These are phyloP conservation scores for Dovyalis caffra DNA, from an alignment of 345 rosid genomes.

Conservation along the genomic window DNA sequence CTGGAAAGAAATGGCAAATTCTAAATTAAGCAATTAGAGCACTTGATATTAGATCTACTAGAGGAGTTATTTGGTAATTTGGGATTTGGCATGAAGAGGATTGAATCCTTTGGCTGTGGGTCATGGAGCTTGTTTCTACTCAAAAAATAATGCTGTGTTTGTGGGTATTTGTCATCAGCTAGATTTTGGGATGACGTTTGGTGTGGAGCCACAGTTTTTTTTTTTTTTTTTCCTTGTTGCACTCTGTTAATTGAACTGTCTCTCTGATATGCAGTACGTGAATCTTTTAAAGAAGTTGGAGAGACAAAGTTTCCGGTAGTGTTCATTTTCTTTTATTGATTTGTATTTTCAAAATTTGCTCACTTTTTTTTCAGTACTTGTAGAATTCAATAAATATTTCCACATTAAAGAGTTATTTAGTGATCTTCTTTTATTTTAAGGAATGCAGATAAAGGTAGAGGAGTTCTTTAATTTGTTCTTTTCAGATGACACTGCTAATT, in stretches of 20 bases:
- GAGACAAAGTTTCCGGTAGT: constrained; percentile 77
- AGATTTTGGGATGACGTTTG: neutral
- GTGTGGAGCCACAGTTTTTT: neutral
- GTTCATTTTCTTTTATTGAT: constrained; percentile 24
- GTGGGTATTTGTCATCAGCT: neutral
- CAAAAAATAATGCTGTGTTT: neutral
- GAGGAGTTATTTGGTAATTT: neutral
- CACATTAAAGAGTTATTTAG: neutral
- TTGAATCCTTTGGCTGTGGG: neutral
- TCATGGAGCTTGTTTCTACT: neutral
- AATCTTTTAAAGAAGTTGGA: constrained; percentile 64
- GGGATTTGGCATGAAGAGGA: neutral
- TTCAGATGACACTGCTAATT: constrained; percentile 62
- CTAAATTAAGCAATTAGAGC: neutral
- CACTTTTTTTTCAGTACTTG: neutral
- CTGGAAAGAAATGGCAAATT: neutral
- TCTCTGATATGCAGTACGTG: constrained; percentile 68
- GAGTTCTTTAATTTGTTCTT: constrained; percentile 73
- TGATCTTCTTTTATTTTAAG: constrained; percentile 13
- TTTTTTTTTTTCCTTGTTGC: too few relatives aligned
- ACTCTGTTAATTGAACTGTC: constrained; percentile 19
- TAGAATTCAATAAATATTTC: neutral
- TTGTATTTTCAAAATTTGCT: neutral
- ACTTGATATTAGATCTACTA: neutral
- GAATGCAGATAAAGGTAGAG: constrained; percentile 75